A percentile compares a stretch with the other conserved stretches of the same genome.
phyloP scores from a whole-genome alignment of 2,329 filamentous ascomycete genomes.

The Aplosporella prunicola region DNA sequence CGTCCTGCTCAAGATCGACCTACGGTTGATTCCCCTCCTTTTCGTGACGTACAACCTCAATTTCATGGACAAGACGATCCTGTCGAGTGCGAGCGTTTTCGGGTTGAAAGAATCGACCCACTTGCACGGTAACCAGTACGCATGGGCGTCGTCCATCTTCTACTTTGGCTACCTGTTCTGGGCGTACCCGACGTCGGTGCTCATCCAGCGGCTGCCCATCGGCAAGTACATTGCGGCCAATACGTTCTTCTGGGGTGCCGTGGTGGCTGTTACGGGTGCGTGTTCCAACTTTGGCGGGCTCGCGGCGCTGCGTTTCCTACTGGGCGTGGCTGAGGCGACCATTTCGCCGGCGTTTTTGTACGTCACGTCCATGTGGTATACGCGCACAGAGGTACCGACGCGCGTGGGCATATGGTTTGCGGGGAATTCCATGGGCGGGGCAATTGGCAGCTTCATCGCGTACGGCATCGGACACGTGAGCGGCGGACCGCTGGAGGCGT shows the following conservation, averaged over 20 bases:
- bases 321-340: slow-evolving; percentile 21
- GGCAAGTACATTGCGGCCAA: slow-evolving; percentile 41
- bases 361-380: slow-evolving; percentile 19
- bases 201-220: slow-evolving; percentile 40
- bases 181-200: slow-evolving; percentile 41
- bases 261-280: slow-evolving; percentile 29
- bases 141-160: slow-evolving; percentile 45
- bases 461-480: slow-evolving; percentile 10
- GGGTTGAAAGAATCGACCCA: slow-evolving; percentile 43
- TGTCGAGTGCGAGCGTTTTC: slow-evolving; percentile 45
- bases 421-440: slow-evolving; percentile 44
- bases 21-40: slow-evolving; percentile 45
- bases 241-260: slow-evolving; percentile 43
- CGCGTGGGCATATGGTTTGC: slow-evolving; percentile 38
- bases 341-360: slow-evolving; percentile 19
- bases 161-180: slow-evolving; percentile 44
- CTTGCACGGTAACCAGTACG: slow-evolving; percentile 16
- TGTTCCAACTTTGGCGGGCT: slow-evolving; percentile 20
- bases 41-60: slow-evolving; percentile 51
- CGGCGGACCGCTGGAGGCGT: slow-evolving; percentile 27
- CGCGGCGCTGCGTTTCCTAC: slow-evolving; percentile 19
- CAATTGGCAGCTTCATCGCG: slow-evolving; percentile 21
- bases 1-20: slow-evolving; percentile 49
- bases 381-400: slow-evolving; percentile 31
- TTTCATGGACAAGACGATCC: slow-evolving; percentile 51